Conservation (phyloP, 768 basidiomycete genomes). For the Suillus paluster region DNA sequence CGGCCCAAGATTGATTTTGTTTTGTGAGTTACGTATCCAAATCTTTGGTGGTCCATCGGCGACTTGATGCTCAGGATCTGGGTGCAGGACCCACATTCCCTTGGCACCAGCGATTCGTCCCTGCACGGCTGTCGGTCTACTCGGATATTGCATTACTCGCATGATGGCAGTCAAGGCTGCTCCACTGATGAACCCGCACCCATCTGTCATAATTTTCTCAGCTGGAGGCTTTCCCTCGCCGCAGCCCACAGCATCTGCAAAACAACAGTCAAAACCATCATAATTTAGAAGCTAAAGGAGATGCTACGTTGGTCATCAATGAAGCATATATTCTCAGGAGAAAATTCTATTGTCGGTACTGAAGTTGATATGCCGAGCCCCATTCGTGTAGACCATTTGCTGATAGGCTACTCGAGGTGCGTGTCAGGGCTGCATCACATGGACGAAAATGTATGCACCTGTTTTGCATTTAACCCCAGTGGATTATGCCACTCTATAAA, state of each 20-base stretch:
- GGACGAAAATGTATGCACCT: conserved; percentile 47
- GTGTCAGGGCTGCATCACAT: conserved; percentile 2
- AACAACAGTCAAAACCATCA: background rate
- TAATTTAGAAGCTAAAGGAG: background rate
- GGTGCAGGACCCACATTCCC: conserved; percentile 63
- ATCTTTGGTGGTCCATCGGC: conserved; percentile 49
- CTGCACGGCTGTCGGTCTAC: conserved; percentile 60
- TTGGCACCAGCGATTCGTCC: conserved; percentile 63
- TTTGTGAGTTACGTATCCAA: conserved; percentile 66
- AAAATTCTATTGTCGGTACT: conserved; percentile 59
- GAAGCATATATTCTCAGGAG: conserved; percentile 51
- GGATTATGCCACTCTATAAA: conserved; percentile 75
- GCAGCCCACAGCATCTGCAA: conserved; percentile 18
- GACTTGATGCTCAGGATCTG: conserved; percentile 39
- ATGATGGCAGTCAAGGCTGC: conserved; percentile 51
- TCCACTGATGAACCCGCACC: conserved; percentile 69
- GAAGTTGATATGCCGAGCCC: conserved; percentile 71
- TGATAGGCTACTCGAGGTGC: conserved; percentile 51
- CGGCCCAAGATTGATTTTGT: conserved; percentile 52
- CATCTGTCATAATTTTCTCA: conserved; percentile 67
- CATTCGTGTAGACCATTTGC: conserved; percentile 69
- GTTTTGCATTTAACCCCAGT: conserved; percentile 50
- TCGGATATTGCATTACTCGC: conserved; percentile 33
- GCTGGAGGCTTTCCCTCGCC: conserved; percentile 42
- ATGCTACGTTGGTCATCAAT: conserved; percentile 56